Percentiles rank a stretch among this genome's conserved stretches.
These are phyloP conservation scores for Theobroma grandiflorum DNA, from an alignment of 441 rosid genomes.

Conservation along the genomic window DNA sequence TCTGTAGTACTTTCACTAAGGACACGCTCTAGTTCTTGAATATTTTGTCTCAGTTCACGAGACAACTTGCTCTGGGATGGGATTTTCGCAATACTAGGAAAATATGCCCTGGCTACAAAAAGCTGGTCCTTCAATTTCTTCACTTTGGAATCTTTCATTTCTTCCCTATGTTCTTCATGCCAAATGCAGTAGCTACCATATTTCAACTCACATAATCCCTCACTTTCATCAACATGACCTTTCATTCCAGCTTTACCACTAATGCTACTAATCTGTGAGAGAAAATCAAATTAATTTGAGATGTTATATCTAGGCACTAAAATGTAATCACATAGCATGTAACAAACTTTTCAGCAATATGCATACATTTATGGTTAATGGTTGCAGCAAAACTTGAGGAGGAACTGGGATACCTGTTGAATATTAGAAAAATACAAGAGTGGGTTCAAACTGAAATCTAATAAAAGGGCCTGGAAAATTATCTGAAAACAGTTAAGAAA, in stretches of 20 bases:
- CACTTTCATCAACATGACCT: conserved; percentile 51
- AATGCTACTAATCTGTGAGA: conserved; percentile 51
- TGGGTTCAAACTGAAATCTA: conserved; percentile 13
- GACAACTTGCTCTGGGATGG: conserved; percentile 74
- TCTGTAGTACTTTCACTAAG: conserved; percentile 86
- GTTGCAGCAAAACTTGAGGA: conserved; percentile 45
- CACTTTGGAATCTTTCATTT: conserved; percentile 78
- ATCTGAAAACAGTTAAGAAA: conserved; percentile 23
- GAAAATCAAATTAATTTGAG: conserved; percentile 35
- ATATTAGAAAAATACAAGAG: background rate
- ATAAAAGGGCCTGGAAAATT: conserved; percentile 24
- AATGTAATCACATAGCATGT: conserved; percentile 1
- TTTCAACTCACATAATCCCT: conserved; percentile 69
- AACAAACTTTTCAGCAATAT: conserved; percentile 24
- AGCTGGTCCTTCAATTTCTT: conserved; percentile 89
- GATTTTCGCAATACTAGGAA: conserved; percentile 91
- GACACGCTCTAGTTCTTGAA: conserved; percentile 91
- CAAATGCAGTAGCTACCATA: conserved; percentile 96
- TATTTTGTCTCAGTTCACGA: conserved; percentile 81
- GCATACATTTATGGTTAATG: conserved; percentile 57
- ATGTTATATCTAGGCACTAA: conserved; percentile 24
- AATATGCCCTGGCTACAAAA: conserved; percentile 95
- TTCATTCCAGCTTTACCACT: conserved; percentile 33
- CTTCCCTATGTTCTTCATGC: conserved; percentile 80
- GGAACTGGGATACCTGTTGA: conserved; percentile 50